Evolutionary conservation across 768 basidiomycete genomes (phyloP), one percentile per base, ranked within the genome.

Genomic region (Fomitopsis pulvina): DNA sequence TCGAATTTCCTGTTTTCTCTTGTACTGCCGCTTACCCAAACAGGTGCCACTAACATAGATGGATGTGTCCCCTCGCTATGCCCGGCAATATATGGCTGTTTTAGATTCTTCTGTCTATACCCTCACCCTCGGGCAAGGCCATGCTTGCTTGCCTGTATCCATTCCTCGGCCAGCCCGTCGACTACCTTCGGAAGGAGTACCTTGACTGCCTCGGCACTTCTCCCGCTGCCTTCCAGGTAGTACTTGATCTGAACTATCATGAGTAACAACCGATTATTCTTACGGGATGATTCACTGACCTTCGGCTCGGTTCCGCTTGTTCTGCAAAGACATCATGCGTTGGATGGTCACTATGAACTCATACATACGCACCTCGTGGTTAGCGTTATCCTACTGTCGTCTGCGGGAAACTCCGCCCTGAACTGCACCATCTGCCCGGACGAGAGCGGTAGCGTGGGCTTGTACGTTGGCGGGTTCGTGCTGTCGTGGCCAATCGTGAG

Each of bases 271-370:
- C n/a, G 4, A 14, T 1, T 6, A 42, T 39, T 22, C 21, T 42
- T 7, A 2, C 26, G 38, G 34, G 45, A 20, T 50, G 24, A 18
- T 3, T 2, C 9, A 25, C 53, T 27, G 59, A 86, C 88, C 79
- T 93, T 93, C 0, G 91, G 91, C 58, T 93, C 91, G 12, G 92
- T 94, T 18, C 92, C 92, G 57, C 87, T 90, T 25, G 91, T 93
- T 47, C 91, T 85, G 29, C 16, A 25, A 4, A 16, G 22, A 4
- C 9, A 7, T 32, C 24, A n/a, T n/a, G n/a, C n/a, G n/a, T n/a
- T n/a, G n/a, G n/a, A n/a, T n/a, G n/a, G n/a, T 40, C 21, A 42
- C 21, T 21, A 41, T 41, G 20, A 3, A 12, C 30, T 20, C 40
- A 41, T 28, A 27, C 4, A 32, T 20, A 61, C 70, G 7, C 63